Evolutionary conservation across 2,329 filamentous ascomycete genomes (phyloP).

Genomic region (Byssoonygena ceratinophila): DNA sequence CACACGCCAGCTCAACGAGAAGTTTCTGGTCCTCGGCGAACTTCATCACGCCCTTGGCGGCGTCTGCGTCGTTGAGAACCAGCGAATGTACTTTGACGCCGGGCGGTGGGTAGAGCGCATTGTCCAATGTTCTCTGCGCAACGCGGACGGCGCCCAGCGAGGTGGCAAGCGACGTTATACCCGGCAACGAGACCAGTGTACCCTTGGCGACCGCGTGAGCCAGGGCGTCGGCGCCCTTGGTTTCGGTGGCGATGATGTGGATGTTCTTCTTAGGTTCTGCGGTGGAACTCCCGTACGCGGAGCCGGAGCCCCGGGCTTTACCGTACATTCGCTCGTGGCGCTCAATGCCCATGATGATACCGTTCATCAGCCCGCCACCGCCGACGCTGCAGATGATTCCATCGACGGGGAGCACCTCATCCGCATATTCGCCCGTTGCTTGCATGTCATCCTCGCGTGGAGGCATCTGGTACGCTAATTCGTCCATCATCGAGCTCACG

Average conservation of each 20-base stretch:
- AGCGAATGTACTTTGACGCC: conserved; percentile 46
- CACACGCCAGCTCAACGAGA: conserved; percentile 75
- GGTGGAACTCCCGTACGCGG: conserved; percentile 19
- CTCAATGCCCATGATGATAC: conserved; percentile 60
- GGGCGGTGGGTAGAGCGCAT: conserved; percentile 41
- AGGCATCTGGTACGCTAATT: conserved; percentile 35
- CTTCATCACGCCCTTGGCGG: conserved; percentile 62
- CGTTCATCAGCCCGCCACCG: conserved; percentile 69
- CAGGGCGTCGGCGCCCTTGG: conserved; percentile 60
- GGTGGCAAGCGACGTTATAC: conserved; percentile 65
- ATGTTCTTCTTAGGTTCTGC: conserved; percentile 19
- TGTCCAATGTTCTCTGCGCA: conserved; percentile 55
- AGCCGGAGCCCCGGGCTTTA: conserved; percentile 16
- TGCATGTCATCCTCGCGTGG: conserved; percentile 24
- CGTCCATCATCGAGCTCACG: conserved; percentile 37
- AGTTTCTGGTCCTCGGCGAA: conserved; percentile 74
- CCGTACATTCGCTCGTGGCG: conserved; percentile 30
- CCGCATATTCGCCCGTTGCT: conserved; percentile 21
- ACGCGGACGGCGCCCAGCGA: conserved; percentile 66
- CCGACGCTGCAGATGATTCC: conserved; percentile 68
- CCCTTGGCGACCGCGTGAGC: conserved; percentile 45
- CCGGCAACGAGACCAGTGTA: conserved; percentile 51
- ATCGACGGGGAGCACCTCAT: conserved; percentile 43
- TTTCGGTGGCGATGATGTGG: conserved; percentile 63
- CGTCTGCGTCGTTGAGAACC: conserved; percentile 64